These are phyloP conservation scores for Phialocephala subalpina DNA, from an alignment of 2,329 filamentous ascomycete species.

Conservation along the genomic window DNA sequence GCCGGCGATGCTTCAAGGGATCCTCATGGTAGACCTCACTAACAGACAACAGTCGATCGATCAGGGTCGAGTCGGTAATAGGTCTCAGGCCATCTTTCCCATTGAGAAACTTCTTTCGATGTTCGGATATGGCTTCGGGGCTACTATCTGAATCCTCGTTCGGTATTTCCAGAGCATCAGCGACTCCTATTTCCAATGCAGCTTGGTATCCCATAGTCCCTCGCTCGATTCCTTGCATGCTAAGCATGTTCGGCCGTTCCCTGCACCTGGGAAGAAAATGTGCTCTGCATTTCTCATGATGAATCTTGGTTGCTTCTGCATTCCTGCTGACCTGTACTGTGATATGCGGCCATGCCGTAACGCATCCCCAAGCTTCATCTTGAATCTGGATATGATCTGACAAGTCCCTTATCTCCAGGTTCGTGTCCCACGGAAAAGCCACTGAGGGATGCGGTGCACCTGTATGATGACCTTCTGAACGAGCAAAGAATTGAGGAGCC, in stretches of 20 bases:
- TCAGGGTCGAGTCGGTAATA: conserved; percentile 63
- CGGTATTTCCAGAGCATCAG: conserved; percentile 60
- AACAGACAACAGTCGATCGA: conserved; percentile 63
- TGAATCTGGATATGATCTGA: conserved; percentile 71
- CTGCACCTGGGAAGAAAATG: conserved; percentile 42
- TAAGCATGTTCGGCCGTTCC: conserved; percentile 70
- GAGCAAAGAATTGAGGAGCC: conserved; percentile 75
- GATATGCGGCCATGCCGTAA: conserved; percentile 70
- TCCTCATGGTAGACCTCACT: conserved; percentile 63
- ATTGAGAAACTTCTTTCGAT: conserved; percentile 44
- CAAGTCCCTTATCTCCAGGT: conserved; percentile 67
- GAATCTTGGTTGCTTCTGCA: conserved; percentile 39
- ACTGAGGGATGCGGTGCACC: conserved; percentile 69
- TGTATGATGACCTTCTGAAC: conserved; percentile 65
- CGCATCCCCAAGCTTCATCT: conserved; percentile 67
- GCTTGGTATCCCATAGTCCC: conserved; percentile 75
- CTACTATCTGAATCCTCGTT: conserved; percentile 29
- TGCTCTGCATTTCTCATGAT: conserved; percentile 34
- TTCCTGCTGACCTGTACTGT: conserved; percentile 58
- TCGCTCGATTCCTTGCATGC: conserved; percentile 75
- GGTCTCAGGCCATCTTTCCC: conserved; percentile 53
- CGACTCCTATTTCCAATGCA: conserved; percentile 70
- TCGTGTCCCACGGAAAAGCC: conserved; percentile 72
- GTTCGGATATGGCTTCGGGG: conserved; percentile 30
- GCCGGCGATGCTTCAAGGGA: conserved; percentile 56